phyloP scores from a whole-genome alignment of 768 basidiomycete species.

The Bullera alba region DNA sequence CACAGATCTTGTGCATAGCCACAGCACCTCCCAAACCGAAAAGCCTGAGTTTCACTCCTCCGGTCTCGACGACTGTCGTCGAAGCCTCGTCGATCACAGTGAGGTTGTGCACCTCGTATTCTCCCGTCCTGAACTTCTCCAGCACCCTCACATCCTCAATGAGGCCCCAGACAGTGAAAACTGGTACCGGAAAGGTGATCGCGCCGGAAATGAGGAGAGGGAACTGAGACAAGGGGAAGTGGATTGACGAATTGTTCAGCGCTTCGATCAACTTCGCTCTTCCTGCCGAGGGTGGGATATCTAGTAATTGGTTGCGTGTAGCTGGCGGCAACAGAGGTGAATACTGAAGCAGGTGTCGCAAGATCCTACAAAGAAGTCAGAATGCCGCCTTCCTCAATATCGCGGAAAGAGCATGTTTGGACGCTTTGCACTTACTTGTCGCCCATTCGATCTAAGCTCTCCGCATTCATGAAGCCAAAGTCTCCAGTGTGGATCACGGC shows the following conservation, averaged over 20 bases:
- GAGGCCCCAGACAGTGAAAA: conserved; percentile 94
- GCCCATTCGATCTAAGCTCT: conserved; percentile 78
- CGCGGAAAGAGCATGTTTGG: background rate
- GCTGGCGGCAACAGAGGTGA: conserved; percentile 83
- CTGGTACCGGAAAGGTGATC: conserved; percentile 83
- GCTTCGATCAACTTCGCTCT: conserved; percentile 60
- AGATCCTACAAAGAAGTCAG: conserved; percentile 52
- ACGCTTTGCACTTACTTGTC: conserved; percentile 63
- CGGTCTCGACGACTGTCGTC: conserved; percentile 83
- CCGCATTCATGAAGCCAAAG: conserved; percentile 91
- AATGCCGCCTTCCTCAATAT: background rate
- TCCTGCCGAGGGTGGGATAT: conserved; percentile 39
- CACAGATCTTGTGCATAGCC: conserved; percentile 70
- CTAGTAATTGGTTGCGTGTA: conserved; percentile 70
- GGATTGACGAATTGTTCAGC: conserved; percentile 62
- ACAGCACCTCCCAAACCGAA: conserved; percentile 95
- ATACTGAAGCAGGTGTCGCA: conserved; percentile 92
- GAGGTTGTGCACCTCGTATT: conserved; percentile 80
- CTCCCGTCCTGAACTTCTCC: conserved; percentile 80
- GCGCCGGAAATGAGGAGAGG: conserved; percentile 82
- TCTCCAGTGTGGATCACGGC: conserved; percentile 97
- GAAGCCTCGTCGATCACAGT: conserved; percentile 91
- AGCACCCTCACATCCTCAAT: conserved; percentile 91
- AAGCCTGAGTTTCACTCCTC: conserved; percentile 84
- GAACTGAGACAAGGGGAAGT: conserved; percentile 80